Base-by-base conservation (phyloP, 257 asterid genomes). In the Lavandula angustifolia region DNA sequence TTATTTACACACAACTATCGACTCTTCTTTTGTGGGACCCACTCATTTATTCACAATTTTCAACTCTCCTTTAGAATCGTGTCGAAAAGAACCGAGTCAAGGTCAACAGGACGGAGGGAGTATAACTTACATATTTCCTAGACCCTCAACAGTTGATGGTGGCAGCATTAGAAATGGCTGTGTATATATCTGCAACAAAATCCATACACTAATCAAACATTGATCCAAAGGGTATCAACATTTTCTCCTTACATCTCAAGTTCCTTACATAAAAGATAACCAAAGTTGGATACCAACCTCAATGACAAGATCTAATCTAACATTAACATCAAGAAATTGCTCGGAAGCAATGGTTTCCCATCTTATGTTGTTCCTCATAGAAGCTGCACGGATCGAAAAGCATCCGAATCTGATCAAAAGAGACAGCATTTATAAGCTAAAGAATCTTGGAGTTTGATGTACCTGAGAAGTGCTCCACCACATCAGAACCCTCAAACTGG, bases 401-500 rank as follows among this genome's bases (percentile, higher is more conserved):
- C 27, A 22, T 22, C 27, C 27, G 27, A 22, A 22, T 22, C 27
- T 22, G 1, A 22, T 22, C 27, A 22, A 22, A 22, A 0, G 27
- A 22, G 27, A 7, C 38, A 34, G 38, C 38, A 34, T 7, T 34
- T 3, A 34, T 0, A 34, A 3, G 5, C 38, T 4, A 34, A 34
- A 34, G 38, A 34, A 34, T 34, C 3, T 34, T 34, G 7, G 3
- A 35, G 7, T 11, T 58, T 22, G 31, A 60, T 29, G 9, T 47
- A 86, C 95, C 95, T 70, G 88, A 78, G 73, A 86, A 86, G 54
- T 62, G 91, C 56, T 86, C 82, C 63, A 83, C 63, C 17, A 67
- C 68, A 42, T 86, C 82, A 16, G 90, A 81, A 57, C 90, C 90
- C 72, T 86, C 83, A 72, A 86, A 86, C 90, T 86, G 86, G 78